These are phyloP conservation scores for Meredithiella fracta DNA, from an alignment of 2,329 filamentous ascomycete species.

Conservation along the genomic window DNA sequence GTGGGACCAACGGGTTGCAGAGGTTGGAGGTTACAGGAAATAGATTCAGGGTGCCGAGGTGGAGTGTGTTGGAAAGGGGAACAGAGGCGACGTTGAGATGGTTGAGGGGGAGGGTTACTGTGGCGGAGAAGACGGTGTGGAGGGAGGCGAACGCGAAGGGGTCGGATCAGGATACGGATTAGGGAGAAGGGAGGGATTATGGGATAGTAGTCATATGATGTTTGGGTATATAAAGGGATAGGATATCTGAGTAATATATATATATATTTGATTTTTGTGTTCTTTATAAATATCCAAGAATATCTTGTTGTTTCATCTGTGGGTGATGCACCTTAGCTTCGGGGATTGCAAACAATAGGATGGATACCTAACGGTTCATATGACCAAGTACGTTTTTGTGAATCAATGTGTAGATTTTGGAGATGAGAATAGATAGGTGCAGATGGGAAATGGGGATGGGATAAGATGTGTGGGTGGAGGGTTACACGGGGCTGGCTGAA, in stretches of 20 bases:
- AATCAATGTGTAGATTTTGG: background rate
- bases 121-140: constrained; percentile 42
- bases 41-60: constrained; percentile 71
- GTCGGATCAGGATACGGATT: constrained; percentile 9
- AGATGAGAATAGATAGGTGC: background rate
- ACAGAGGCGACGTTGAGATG: constrained; percentile 72
- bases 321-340: too few relatives aligned
- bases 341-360: too few relatives aligned
- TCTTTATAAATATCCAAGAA: too few relatives aligned
- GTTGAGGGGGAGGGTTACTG: constrained; percentile 60
- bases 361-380: background rate
- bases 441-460: background rate
- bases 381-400: background rate
- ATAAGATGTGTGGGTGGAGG: background rate
- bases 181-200: background rate
- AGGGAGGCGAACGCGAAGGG: constrained; percentile 28
- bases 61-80: constrained; percentile 68
- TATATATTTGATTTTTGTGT: background rate
- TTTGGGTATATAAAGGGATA: background rate
- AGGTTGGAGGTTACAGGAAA: constrained; percentile 69
- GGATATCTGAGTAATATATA: constrained; percentile 2
- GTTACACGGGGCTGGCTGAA: background rate
- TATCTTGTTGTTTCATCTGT: too few relatives aligned
- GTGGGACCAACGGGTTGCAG: constrained; percentile 42
- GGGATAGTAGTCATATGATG: background rate